Evolutionary conservation across 2,329 filamentous ascomycete genomes (phyloP).

Genomic region (Gremmenia infestans): DNA sequence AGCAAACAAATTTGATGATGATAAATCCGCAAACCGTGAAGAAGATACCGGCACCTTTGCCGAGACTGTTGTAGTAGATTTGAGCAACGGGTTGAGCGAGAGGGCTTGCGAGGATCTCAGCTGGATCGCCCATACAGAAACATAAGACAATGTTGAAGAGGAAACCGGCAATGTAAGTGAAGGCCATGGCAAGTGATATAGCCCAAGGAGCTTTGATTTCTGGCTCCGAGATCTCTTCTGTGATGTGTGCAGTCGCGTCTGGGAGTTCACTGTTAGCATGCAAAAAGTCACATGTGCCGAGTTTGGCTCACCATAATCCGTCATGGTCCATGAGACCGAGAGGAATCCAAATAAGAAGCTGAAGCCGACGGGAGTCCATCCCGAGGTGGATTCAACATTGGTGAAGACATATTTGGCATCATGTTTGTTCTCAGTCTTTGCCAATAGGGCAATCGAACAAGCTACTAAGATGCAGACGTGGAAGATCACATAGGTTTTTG

Average conservation of each 20-base stretch:
- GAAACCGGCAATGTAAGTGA: slow-evolving; percentile 51
- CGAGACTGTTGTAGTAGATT: slow-evolving; percentile 54
- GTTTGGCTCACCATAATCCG: slow-evolving; percentile 41
- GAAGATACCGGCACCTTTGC: slow-evolving; percentile 47
- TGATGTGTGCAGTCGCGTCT: slow-evolving; percentile 39
- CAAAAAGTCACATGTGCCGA: no score
- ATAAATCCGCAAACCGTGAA: slow-evolving; percentile 52
- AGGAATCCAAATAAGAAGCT: slow-evolving; percentile 57
- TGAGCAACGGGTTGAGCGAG: slow-evolving; percentile 51
- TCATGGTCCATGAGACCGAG: slow-evolving; percentile 57
- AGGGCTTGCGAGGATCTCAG: slow-evolving; percentile 42
- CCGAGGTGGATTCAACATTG: slow-evolving; percentile 44
- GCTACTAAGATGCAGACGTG: slow-evolving; percentile 48
- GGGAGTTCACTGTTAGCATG: neutral
- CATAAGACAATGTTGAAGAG: slow-evolving; percentile 54
- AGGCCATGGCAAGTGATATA: slow-evolving; percentile 49
- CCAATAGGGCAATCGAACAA: slow-evolving; percentile 47
- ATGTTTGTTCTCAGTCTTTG: slow-evolving; percentile 46
- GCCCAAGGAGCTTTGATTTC: slow-evolving; percentile 50
- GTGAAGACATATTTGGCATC: slow-evolving; percentile 50
- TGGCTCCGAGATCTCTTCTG: slow-evolving; percentile 47
- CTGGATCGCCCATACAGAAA: slow-evolving; percentile 50
- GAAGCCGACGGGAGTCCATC: slow-evolving; percentile 50
- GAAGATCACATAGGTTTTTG: slow-evolving; percentile 53
- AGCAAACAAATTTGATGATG: slow-evolving; percentile 54